These are phyloP conservation scores for Chloropicon primus DNA, from an alignment of 139 green algal genomes.

Conservation along the genomic window DNA sequence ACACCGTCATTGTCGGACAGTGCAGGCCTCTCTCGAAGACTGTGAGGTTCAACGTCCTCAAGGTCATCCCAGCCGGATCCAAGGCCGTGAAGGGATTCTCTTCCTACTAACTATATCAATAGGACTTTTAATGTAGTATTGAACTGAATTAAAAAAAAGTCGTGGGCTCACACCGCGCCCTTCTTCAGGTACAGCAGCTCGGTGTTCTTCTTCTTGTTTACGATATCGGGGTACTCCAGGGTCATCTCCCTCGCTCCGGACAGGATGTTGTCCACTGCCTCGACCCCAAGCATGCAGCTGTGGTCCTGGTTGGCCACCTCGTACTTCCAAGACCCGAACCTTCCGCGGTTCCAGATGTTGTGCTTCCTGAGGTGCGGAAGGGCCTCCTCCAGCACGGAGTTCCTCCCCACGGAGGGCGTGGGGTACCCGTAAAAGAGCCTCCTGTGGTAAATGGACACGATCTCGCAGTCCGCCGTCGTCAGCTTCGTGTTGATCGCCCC, in stretches of 20 bases:
- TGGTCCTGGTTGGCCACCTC: slow-evolving; percentile 85
- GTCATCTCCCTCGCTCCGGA: slow-evolving; percentile 70
- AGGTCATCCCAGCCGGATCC: slow-evolving; percentile 67
- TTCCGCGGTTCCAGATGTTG: slow-evolving; percentile 69
- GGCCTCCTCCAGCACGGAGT: slow-evolving; percentile 64
- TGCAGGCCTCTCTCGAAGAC: slow-evolving; percentile 95
- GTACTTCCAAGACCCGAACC: slow-evolving; percentile 86
- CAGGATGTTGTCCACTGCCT: slow-evolving; percentile 76
- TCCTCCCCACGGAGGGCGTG: slow-evolving; percentile 57
- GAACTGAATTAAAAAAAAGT: neutral
- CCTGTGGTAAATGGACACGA: slow-evolving; percentile 74
- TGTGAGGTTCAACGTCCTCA: slow-evolving; percentile 96
- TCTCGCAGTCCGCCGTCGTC: slow-evolving; percentile 34
- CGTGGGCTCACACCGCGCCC: neutral
- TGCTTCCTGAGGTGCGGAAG: slow-evolving; percentile 61
- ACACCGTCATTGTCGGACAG: slow-evolving; percentile 90
- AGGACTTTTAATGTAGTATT: neutral
- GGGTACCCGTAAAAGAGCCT: slow-evolving; percentile 75
- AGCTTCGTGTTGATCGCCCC: slow-evolving; percentile 67
- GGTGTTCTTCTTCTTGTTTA: slow-evolving; percentile 38
- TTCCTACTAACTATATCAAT: neutral
- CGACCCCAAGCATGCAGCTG: slow-evolving; percentile 77
- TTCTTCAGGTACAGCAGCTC: slow-evolving; percentile 1
- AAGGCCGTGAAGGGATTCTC: slow-evolving; percentile 31
- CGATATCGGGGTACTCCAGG: slow-evolving; percentile 66